Conservation (phyloP, 2,329 filamentous ascomycete genomes). For the Corynespora cassiicola region DNA sequence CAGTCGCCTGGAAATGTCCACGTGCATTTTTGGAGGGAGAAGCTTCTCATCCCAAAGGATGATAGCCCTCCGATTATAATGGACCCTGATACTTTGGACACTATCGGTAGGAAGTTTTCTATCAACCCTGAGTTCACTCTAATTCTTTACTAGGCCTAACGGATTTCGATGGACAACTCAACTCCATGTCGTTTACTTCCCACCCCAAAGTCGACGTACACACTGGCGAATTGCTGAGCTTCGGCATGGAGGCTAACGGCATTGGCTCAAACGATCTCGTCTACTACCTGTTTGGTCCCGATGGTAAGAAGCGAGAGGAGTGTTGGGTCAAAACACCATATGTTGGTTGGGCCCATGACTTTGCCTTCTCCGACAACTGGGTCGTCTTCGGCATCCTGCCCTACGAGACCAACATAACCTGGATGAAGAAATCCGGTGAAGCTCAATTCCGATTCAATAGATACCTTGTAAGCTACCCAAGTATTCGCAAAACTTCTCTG, state of each 20-base stretch:
- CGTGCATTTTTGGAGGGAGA: conserved; percentile 7
- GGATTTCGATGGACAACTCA: conserved; percentile 11
- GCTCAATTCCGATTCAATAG: no score
- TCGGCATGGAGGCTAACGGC: conserved; percentile 44
- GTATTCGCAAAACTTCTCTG: no score
- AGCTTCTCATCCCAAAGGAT: conserved; percentile 10
- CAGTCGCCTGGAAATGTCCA: conserved; percentile 33
- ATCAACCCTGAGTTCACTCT: background rate
- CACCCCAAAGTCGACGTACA: conserved; percentile 11
- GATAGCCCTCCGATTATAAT: conserved; percentile 8
- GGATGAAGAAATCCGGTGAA: no score
- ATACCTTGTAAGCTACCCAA: no score
- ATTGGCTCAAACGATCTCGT: conserved; percentile 46
- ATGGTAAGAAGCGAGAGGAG: no score
- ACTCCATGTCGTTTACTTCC: conserved; percentile 6
- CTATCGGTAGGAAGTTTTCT: background rate
- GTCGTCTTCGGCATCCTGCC: no score
- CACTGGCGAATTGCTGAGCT: conserved; percentile 7
- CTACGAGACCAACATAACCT: no score
- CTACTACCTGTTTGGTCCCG: conserved; percentile 41
- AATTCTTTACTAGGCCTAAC: background rate
- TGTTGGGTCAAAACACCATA: no score
- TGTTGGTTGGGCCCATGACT: no score
- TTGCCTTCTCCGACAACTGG: no score
- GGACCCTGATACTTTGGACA: conserved; percentile 8